These are phyloP conservation scores for Scortechinia acanthostroma DNA, from an alignment of 2,329 filamentous ascomycete genomes.

Conservation along the genomic window DNA sequence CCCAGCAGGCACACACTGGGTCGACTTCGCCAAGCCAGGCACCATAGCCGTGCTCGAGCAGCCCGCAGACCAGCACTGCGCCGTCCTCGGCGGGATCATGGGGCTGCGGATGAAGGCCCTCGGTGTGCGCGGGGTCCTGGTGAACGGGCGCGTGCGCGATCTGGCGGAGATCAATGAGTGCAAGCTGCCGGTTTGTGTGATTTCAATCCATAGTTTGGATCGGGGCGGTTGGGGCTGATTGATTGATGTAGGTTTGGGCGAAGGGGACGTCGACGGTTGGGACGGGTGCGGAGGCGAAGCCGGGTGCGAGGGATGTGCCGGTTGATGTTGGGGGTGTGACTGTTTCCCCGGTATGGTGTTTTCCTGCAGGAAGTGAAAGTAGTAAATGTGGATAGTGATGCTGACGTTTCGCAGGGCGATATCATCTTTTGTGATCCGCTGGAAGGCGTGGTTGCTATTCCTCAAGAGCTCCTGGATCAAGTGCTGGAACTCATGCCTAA, in stretches of 20 bases:
- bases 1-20: background rate
- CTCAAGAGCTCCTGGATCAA: background rate
- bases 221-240: background rate
- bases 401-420: no score
- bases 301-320: constrained; percentile 25
- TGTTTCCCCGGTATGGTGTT: constrained; percentile 27
- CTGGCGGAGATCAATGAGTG: background rate
- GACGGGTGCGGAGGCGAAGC: constrained; percentile 30
- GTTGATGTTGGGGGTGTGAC: constrained; percentile 27
- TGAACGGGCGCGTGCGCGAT: background rate
- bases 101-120: background rate
- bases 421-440: constrained; percentile 2
- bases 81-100: background rate
- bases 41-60: background rate
- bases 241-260: constrained; percentile 27
- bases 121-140: background rate
- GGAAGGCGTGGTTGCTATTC: constrained; percentile 1
- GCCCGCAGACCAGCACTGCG: background rate
- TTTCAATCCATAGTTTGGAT: background rate
- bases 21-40: background rate
- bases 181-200: background rate
- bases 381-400: no score
- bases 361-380: no score
- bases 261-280: constrained; percentile 30
- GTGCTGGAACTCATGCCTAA: background rate